These are phyloP conservation scores for Suillus plorans DNA, from an alignment of 768 basidiomycete species.

Conservation along the genomic window DNA sequence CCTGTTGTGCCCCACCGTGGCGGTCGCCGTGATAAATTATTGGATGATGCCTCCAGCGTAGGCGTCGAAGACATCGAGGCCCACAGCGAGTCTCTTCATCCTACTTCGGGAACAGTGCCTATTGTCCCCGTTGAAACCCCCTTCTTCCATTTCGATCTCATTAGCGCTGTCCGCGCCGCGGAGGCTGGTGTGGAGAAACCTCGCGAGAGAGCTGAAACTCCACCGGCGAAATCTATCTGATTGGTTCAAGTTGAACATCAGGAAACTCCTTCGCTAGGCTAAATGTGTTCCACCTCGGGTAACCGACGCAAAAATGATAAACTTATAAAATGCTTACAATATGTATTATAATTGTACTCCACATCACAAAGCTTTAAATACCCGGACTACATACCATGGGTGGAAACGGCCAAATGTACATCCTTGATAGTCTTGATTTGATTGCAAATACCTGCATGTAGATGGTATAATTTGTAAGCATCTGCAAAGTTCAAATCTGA, in stretches of 20 bases:
- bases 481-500: too few species aligned
- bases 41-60: constrained; percentile 1
- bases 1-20: constrained; percentile 66
- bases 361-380: too few species aligned
- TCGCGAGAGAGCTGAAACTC: not conserved
- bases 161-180: constrained; percentile 67
- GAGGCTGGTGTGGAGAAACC: constrained; percentile 38
- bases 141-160: constrained; percentile 90
- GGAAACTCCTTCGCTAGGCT: too few species aligned
- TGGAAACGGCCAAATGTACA: too few species aligned
- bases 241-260: not conserved
- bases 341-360: too few species aligned
- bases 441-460: too few species aligned
- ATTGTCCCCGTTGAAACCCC: constrained; percentile 61
- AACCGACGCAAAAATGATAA: too few species aligned
- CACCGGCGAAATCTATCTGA: not conserved
- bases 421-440: too few species aligned
- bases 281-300: too few species aligned
- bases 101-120: constrained; percentile 18
- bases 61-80: constrained; percentile 32
- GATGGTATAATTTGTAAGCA: too few species aligned
- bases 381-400: too few species aligned
- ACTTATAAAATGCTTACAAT: too few species aligned
- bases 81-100: constrained; percentile 17
- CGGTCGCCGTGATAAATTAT: constrained; percentile 35